These are phyloP conservation scores for Trichoderma virens DNA, from an alignment of 495 filamentous ascomycete species.

Conservation along the genomic window DNA sequence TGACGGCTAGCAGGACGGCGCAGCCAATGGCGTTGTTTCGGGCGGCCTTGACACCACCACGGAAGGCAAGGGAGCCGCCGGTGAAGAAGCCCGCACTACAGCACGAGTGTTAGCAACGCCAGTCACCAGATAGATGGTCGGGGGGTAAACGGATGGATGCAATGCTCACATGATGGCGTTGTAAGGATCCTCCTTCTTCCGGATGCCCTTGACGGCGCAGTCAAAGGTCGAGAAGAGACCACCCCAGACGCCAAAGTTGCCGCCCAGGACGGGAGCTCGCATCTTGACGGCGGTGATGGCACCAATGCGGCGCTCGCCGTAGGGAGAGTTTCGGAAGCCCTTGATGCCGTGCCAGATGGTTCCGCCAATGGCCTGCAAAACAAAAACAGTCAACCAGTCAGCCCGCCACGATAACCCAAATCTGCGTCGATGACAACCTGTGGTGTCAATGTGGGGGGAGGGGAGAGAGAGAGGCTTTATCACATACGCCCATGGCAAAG, in stretches of 20 bases:
- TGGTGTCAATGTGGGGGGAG: neutral
- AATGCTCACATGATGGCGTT: conserved; percentile 66
- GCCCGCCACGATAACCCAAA: neutral
- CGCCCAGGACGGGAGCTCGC: conserved; percentile 87
- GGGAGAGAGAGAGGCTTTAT: neutral
- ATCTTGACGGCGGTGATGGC: conserved; percentile 96
- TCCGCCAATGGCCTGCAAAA: conserved; percentile 72
- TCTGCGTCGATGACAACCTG: neutral
- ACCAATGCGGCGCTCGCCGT: conserved; percentile 92
- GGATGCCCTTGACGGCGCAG: conserved; percentile 91
- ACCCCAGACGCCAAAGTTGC: conserved; percentile 95
- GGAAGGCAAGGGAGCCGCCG: conserved; percentile 80
- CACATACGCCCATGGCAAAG: conserved; percentile 90
- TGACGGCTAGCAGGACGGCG: conserved; percentile 86
- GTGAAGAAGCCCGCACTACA: conserved; percentile 85
- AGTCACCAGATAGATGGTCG: too few relatives aligned
- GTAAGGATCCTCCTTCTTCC: conserved; percentile 96
- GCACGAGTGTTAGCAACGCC: neutral
- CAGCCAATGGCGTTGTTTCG: conserved; percentile 94
- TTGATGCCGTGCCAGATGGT: conserved; percentile 98
- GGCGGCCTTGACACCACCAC: conserved; percentile 81
- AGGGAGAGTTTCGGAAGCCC: conserved; percentile 79
- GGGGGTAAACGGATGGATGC: neutral
- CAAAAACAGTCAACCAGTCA: neutral
- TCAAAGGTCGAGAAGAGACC: conserved; percentile 91